Base-by-base conservation (phyloP, 257 asterid genomes). In the Nicotiana knightiana region DNA sequence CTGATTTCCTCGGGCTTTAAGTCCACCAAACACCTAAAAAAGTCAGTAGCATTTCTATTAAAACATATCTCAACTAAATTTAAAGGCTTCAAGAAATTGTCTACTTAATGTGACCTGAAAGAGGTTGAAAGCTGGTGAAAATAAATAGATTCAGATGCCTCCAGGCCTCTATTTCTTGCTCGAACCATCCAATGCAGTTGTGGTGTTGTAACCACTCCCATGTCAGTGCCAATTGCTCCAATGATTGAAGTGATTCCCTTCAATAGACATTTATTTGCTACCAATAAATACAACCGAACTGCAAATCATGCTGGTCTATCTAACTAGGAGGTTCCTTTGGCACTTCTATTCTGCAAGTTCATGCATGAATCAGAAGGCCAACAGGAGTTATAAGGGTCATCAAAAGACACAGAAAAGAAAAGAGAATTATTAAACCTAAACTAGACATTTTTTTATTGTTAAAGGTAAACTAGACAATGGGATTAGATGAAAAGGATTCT, bases 131-230 rank as follows among this genome's bases (percentile, higher is more conserved):
- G 88, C 83, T 94, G 97, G 73, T 89, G 88, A 85, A 70, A 93
- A 85, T 94, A 96, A 83, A 84, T 79, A 76, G 61, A 8, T 82
- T 93, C 97, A 83, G 97, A 92, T 79, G 97, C 93, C 86, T 91
- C 91, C 79, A 85, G 32, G 81, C 97, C 93, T 51, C 90, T 93
- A 85, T 94, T 96, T 88, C 80, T 89, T 12, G 88, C 92, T 83
- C 93, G 96, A 82, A 96, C 98, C 97, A 94, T 92, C 99, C 99
- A 96, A 80, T 96, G 99, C 77, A 96, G 93, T 81, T 93, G 98
- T 84, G 99, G 98, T 71, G 98, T 94, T 67, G 97, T 96, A 80
- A 94, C 83, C 73, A 96, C 83, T 86, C 98, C 98, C 90, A 91
- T 86, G 81, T 93, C 97, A 24, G 68, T 83, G 71, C 89, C 90